Percentiles rank a stretch among this genome's conserved stretches.
These are phyloP conservation scores for Phylloporus sp. DNA, from an alignment of 768 basidiomycete species.

Conservation along the genomic window DNA sequence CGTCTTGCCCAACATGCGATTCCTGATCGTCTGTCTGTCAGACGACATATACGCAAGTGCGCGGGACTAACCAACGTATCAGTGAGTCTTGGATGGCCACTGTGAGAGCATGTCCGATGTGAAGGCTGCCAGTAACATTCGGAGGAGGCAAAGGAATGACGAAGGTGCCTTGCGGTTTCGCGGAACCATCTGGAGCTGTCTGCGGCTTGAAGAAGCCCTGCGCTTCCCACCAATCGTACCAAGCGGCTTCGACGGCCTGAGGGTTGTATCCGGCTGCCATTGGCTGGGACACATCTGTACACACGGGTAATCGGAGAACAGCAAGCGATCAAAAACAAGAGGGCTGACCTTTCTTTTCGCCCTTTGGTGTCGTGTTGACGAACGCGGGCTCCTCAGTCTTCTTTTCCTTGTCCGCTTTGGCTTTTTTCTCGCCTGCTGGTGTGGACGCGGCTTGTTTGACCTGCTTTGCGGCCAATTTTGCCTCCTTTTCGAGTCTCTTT, in stretches of 20 bases:
- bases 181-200: conserved; percentile 50
- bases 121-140: conserved; percentile 93
- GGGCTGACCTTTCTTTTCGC: conserved; percentile 84
- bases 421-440: conserved; percentile 59
- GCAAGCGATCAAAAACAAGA: neutral
- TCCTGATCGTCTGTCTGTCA: conserved; percentile 45
- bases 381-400: conserved; percentile 69
- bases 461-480: conserved; percentile 68
- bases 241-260: conserved; percentile 87
- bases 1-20: conserved; percentile 93
- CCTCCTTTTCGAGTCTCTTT: conserved; percentile 74
- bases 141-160: conserved; percentile 91
- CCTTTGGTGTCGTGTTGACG: conserved; percentile 84
- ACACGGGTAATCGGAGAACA: neutral
- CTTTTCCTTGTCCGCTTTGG: conserved; percentile 70
- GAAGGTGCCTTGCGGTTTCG: conserved; percentile 66
- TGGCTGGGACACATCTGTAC: conserved; percentile 73
- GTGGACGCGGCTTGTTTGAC: conserved; percentile 38
- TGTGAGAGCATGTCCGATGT: conserved; percentile 94
- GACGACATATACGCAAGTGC: neutral
- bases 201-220: conserved; percentile 89
- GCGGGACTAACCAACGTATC: conserved; percentile 69
- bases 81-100: conserved; percentile 87
- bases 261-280: conserved; percentile 97
- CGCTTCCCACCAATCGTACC: conserved; percentile 98